phyloP scores from a whole-genome alignment of 495 filamentous ascomycete species.

The Schizothecium vesticola region DNA sequence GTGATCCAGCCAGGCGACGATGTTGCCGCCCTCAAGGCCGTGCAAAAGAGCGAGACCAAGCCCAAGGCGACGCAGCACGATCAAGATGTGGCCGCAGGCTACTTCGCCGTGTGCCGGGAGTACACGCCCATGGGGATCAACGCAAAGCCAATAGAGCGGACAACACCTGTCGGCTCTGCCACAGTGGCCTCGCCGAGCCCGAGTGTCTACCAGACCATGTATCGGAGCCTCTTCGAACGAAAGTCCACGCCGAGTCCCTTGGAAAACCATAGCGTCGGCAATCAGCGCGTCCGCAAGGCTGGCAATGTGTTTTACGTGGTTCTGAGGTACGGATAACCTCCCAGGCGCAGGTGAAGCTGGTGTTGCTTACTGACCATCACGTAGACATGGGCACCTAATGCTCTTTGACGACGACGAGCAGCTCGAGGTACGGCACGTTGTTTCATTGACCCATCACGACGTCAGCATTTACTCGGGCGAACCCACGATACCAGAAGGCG shows the following conservation, averaged over 20 bases:
- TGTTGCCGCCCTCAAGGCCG: conserved; percentile 39
- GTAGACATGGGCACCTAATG: conserved; percentile 91
- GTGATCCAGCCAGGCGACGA: conserved; percentile 48
- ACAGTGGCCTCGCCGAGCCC: conserved; percentile 67
- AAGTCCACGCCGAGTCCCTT: conserved; percentile 51
- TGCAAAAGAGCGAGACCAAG: conserved; percentile 40
- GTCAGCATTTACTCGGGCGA: conserved; percentile 82
- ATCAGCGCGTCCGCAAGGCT: conserved; percentile 63
- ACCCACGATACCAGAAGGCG: conserved; percentile 76
- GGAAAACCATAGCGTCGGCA: conserved; percentile 41
- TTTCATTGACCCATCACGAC: conserved; percentile 82
- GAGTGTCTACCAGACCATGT: conserved; percentile 97
- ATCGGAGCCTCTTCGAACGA: conserved; percentile 89
- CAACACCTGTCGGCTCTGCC: conserved; percentile 68
- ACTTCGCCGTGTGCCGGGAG: conserved; percentile 91
- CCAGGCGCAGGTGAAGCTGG: not conserved
- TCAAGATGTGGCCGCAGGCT: conserved; percentile 82
- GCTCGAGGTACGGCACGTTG: conserved; percentile 89
- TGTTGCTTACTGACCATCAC: conserved; percentile 11
- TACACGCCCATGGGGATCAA: conserved; percentile 86
- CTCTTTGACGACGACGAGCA: conserved; percentile 87
- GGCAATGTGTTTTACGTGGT: conserved; percentile 94
- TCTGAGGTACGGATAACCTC: conserved; percentile 52
- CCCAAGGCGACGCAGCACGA: conserved; percentile 50
- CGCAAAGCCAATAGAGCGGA: conserved; percentile 84